Evolutionary conservation across 1,139 yeast genomes (phyloP).

Genomic region (Zygoascus meyerae): DNA sequence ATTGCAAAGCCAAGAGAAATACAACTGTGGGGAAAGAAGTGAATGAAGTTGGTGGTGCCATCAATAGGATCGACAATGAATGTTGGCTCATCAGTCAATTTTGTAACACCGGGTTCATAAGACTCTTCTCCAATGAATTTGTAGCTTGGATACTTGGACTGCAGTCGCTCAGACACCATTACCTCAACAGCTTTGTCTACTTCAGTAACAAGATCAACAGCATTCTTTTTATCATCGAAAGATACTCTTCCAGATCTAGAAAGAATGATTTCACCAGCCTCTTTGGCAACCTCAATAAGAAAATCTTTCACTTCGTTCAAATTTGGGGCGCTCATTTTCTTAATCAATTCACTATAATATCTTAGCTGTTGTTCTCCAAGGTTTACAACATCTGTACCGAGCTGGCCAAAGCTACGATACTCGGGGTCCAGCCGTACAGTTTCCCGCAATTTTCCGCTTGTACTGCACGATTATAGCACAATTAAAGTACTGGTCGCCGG

Average conservation of each 20-base stretch:
- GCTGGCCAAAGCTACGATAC: too few species aligned
- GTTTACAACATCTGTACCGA: too few species aligned
- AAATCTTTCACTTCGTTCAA: conserved; percentile 37
- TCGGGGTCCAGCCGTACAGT: too few species aligned
- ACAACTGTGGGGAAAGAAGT: conserved; percentile 54
- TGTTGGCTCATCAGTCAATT: conserved; percentile 48
- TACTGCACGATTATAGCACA: too few species aligned
- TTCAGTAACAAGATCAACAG: conserved; percentile 55
- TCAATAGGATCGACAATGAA: conserved; percentile 59
- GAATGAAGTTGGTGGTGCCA: conserved; percentile 58
- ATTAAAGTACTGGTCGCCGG: too few species aligned
- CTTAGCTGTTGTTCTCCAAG: too few species aligned
- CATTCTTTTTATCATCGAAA: conserved; percentile 49
- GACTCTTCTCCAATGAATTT: conserved; percentile 57
- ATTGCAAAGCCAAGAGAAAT: conserved; percentile 53
- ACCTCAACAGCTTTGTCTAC: conserved; percentile 51
- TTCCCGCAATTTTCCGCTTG: too few species aligned
- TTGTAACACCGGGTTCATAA: conserved; percentile 42
- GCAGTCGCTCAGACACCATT: conserved; percentile 38
- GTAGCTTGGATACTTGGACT: conserved; percentile 40
- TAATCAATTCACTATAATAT: too few species aligned
- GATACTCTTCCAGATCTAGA: conserved; percentile 43
- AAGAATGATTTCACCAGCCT: conserved; percentile 46
- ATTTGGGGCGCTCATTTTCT: conserved; percentile 11
- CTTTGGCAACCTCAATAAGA: conserved; percentile 45